Percentiles rank a stretch among this genome's conserved stretches.
These are phyloP conservation scores for Eutypella sp. DNA, from an alignment of 2,329 filamentous ascomycete species.

Conservation along the genomic window DNA sequence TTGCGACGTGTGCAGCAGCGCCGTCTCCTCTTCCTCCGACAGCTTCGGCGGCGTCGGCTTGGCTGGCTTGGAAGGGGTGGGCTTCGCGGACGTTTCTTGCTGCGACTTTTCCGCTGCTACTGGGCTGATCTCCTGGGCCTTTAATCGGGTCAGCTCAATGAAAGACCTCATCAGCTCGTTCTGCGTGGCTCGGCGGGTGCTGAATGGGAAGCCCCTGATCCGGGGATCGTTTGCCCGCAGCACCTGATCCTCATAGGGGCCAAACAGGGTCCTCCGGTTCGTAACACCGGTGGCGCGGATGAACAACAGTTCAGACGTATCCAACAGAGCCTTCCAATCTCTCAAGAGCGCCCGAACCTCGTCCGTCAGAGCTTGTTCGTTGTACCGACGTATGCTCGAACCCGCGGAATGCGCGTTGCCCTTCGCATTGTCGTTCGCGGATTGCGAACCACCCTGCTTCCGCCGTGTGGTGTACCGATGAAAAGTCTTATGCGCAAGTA, in stretches of 20 bases:
- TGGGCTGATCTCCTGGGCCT: constrained; percentile 74
- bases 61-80: constrained; percentile 38
- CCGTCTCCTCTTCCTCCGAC: constrained; percentile 78
- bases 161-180: constrained; percentile 92
- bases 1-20: constrained; percentile 79
- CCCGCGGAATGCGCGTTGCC: constrained; percentile 92
- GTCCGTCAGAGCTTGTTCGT: constrained; percentile 83
- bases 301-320: constrained; percentile 80
- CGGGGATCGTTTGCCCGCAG: constrained; percentile 73
- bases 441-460: constrained; percentile 94
- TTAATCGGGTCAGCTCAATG: constrained; percentile 86
- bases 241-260: constrained; percentile 85
- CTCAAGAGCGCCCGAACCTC: constrained; percentile 77
- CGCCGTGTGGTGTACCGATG: constrained; percentile 93
- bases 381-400: constrained; percentile 83
- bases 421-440: constrained; percentile 89
- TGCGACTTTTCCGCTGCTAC: constrained; percentile 46
- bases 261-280: constrained; percentile 83
- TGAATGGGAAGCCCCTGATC: constrained; percentile 87
- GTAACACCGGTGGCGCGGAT: constrained; percentile 82
- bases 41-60: constrained; percentile 57
- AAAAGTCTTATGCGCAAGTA: constrained; percentile 95
- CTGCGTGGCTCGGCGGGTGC: constrained; percentile 84
- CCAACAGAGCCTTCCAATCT: constrained; percentile 83
- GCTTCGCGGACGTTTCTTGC: constrained; percentile 33